phyloP scores from a whole-genome alignment of 768 basidiomycete genomes.

The Bullera alba region DNA sequence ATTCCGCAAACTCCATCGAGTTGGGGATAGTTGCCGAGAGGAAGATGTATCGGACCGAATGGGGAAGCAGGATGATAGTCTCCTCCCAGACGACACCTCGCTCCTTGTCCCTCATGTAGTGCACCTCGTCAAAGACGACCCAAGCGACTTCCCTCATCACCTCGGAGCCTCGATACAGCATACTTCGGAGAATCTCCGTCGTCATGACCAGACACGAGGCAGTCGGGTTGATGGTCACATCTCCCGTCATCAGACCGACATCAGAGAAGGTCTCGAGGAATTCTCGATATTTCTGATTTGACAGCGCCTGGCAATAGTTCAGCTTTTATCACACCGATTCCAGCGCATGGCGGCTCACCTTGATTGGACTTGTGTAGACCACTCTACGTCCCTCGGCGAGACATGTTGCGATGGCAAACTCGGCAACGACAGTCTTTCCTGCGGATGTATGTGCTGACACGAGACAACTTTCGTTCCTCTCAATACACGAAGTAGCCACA shows the following conservation, averaged over 20 bases:
- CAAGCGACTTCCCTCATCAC: slow-evolving; percentile 99
- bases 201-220: slow-evolving; percentile 99
- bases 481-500: slow-evolving; percentile 89
- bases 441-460: slow-evolving; percentile 99
- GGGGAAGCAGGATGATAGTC: slow-evolving; percentile 84
- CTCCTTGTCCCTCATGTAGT: slow-evolving; percentile 99
- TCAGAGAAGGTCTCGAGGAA: slow-evolving; percentile 96
- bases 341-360: slow-evolving; percentile 57
- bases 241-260: slow-evolving; percentile 98
- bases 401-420: slow-evolving; percentile 98
- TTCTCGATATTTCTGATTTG: slow-evolving; percentile 98
- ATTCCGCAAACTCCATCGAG: slow-evolving; percentile 98
- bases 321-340: background rate
- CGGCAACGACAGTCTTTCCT: slow-evolving; percentile 98
- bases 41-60: slow-evolving; percentile 94
- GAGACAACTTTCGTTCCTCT: slow-evolving; percentile 92
- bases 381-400: slow-evolving; percentile 88
- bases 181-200: slow-evolving; percentile 97
- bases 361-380: slow-evolving; percentile 98
- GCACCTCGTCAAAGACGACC: slow-evolving; percentile 99
- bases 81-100: slow-evolving; percentile 97
- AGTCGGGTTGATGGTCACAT: slow-evolving; percentile 96
- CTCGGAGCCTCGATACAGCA: slow-evolving; percentile 97
- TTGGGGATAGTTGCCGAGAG: slow-evolving; percentile 98
- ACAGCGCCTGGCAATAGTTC: slow-evolving; percentile 62